Conservation (phyloP, 306 rosid genomes). For the Prunus dulcis region DNA sequence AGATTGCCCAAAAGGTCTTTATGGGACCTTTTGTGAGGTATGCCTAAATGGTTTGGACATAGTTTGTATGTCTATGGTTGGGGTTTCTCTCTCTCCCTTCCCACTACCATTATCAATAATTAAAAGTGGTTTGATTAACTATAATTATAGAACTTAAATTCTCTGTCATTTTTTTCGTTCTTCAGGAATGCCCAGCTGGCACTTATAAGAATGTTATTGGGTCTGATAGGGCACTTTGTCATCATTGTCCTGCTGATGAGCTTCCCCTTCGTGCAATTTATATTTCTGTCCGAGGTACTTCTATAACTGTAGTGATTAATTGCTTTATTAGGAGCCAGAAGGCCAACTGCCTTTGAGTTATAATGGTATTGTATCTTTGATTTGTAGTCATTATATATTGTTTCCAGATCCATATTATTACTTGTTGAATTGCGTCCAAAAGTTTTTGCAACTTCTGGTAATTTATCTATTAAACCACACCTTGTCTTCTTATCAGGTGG, state of each 20-base stretch:
- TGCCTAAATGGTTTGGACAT: neutral
- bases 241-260: constrained; percentile 58
- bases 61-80: constrained; percentile 3
- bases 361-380: neutral
- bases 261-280: constrained; percentile 88
- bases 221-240: constrained; percentile 81
- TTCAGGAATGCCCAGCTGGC: constrained; percentile 93
- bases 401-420: constrained; percentile 4
- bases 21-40: constrained; percentile 91
- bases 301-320: constrained; percentile 18
- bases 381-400: neutral
- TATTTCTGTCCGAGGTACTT: constrained; percentile 76
- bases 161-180: neutral
- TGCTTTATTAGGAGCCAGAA: constrained; percentile 3
- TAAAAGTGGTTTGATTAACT: no score
- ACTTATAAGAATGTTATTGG: constrained; percentile 88
- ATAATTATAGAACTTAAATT: no score
- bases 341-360: neutral
- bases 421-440: neutral
- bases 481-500: constrained; percentile 59
- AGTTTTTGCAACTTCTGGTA: constrained; percentile 4
- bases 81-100: neutral
- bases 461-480: neutral
- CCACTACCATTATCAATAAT: no score
- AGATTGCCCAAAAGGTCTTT: constrained; percentile 87